A percentile compares a stretch with the other conserved stretches of the same genome.
These are phyloP conservation scores for Neurospora sp. DNA, from an alignment of 495 filamentous ascomycete species.

Conservation along the genomic window DNA sequence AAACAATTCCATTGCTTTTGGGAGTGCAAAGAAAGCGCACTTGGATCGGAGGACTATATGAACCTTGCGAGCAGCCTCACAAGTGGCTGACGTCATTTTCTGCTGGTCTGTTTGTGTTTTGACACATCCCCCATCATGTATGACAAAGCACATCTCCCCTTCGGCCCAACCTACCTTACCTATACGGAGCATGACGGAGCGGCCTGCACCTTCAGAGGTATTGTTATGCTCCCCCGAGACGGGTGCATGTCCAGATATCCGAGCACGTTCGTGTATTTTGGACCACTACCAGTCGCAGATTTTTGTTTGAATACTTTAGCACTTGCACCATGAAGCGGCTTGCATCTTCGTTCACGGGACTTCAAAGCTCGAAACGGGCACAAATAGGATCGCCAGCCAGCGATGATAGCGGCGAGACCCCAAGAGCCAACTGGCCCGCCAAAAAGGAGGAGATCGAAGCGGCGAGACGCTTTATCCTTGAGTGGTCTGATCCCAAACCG, in stretches of 20 bases:
- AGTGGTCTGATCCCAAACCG: constrained; percentile 36
- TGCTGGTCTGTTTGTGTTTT: background rate
- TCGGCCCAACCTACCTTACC: background rate
- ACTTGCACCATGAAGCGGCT: background rate
- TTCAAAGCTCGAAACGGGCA: background rate
- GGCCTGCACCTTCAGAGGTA: background rate
- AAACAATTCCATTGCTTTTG: background rate
- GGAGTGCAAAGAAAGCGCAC: background rate
- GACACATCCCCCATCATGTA: background rate
- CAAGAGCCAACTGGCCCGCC: background rate
- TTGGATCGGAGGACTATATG: background rate
- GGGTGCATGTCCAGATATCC: background rate
- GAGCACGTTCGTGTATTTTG: background rate
- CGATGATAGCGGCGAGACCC: background rate
- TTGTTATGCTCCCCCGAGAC: background rate
- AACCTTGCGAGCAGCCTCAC: background rate
- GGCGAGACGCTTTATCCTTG: constrained; percentile 29
- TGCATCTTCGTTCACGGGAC: background rate
- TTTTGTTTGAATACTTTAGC: background rate
- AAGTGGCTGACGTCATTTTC: background rate
- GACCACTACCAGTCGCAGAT: background rate
- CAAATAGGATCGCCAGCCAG: background rate
- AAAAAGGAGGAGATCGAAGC: background rate
- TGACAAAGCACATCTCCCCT: background rate
- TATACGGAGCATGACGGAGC: background rate